Base-by-base conservation (phyloP, 2,329 filamentous ascomycete species). In the Colletotrichum gigasporum region DNA sequence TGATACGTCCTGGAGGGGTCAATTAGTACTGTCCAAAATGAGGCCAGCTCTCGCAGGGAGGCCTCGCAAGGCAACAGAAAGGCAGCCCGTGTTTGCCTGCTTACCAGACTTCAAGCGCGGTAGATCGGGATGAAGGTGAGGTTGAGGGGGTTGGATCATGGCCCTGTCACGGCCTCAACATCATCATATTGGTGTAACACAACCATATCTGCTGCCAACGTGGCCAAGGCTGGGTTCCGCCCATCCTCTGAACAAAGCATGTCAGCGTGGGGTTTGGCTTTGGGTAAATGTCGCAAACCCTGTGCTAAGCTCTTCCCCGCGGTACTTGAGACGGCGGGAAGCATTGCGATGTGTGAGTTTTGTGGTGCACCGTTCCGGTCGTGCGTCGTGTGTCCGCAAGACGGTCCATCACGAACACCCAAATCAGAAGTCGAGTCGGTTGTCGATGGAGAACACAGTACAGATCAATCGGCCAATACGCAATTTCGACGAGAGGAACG, bases 351-450 rank as follows among this genome's bases (percentile, higher is more conserved):
- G n/a, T 32, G 28, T 35, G 18, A 35, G 32, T 34, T 11, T 12
- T 34, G 30, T 35, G 47, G n/a, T 37, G 47, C 30, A 30, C 34
- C 18, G 22, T 8, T 11, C 16, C 20, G 30, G 48, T 26, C 14
- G 26, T 55, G 52, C 10, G 26, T 55, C 37, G 9, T 10, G 42
- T 11, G 12, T 37, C 20, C 12, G 12, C 35, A 58, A 42, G 20
- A n/a, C 39, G 39, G 30, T 52, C n/a, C 32, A 32, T 53, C 24
- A 30, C 30, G 26, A 64, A n/a, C 44, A 34, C 55, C 30, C 26
- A 30, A 11, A 14, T 32, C 42, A 42, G 55, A 50, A 61, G 24
- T 48, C 48, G 48, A 54, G 61, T 41, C 55, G 55, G 60, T 56
- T 34, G 6, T 42, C 18, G 22, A 63, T 53, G 39, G 48, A 45